Evolutionary conservation across 345 rosid species (phyloP).

Genomic region (Microcos paniculata): DNA sequence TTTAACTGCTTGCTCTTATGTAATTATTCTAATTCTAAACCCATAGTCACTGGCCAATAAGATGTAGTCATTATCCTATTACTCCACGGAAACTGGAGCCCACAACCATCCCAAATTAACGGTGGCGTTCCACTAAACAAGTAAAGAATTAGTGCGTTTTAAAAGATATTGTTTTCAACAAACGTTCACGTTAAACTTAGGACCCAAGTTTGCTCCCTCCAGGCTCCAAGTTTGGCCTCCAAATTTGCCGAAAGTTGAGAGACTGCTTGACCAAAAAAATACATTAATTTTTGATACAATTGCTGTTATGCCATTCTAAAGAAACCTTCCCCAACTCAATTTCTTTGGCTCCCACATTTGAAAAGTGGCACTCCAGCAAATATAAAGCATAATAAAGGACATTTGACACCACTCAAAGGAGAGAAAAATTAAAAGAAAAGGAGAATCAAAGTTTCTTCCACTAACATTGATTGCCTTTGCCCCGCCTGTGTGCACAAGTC

Average conservation of each 20-base stretch:
- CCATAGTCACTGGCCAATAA: not conserved
- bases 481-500: not conserved
- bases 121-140: not conserved
- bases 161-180: not conserved
- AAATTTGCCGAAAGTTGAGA: conserved; percentile 12
- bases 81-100: conserved; percentile 5
- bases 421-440: not conserved
- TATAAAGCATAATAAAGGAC: not conserved
- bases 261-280: not conserved
- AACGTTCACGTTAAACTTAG: conserved; percentile 6
- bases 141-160: conserved; percentile 5
- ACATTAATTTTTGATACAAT: not conserved
- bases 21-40: not conserved
- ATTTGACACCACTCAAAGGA: not conserved
- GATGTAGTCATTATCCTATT: not conserved
- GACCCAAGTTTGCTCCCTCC: conserved; percentile 11
- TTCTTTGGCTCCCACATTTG: not conserved
- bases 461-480: not conserved
- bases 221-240: conserved; percentile 14
- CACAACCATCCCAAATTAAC: not conserved
- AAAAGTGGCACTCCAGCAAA: conserved; percentile 18
- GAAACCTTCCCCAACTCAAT: conserved; percentile 5
- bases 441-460: not conserved
- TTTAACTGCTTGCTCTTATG: not conserved
- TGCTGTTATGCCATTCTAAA: conserved; percentile 12